Evolutionary conservation across 495 filamentous ascomycete species (phyloP), one percentile per base, ranked within the genome.

Genomic region (Aspergillus sparsus): DNA sequence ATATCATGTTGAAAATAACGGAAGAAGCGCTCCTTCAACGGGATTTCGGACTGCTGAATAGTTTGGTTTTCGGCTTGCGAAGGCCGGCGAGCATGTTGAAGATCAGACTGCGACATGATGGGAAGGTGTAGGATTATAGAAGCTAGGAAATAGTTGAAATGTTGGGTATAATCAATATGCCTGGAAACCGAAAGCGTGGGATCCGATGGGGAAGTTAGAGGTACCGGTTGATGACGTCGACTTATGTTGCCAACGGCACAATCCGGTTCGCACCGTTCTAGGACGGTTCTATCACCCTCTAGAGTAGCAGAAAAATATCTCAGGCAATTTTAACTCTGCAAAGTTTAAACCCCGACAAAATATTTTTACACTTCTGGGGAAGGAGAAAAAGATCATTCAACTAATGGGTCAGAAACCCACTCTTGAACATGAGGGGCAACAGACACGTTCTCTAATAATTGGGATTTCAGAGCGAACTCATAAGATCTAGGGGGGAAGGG

Each of bases 1-100:
- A 88, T 85, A 70, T 87, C 83, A 71, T 85, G 80, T 59, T 89
- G 87, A 63, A 93, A 94, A 69, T 89, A 86, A 61, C 85, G 85
- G 70, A 91, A 90, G 78, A 95, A 93, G 8, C 81, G 81, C 64
- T 90, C 87, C 53, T 91, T 92, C 47, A 86, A 69, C 7, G 74
- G 71, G 6, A 79, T 74, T 52, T 82, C 77, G 0, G 74, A 67
- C 41, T 71, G 76, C 7, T 69, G 68, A 60, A 75, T 67, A 9
- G 68, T 75, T 49, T 79, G 76, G 44, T 75, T 77, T 44, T 77
- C 74, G 32, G 73, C 68, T 63, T 65, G 57, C 7, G 76, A 77
- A 10, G 72, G 57, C 49, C 76, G 73, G 39, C 76, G 76, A 13
- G 53, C 52, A 35, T 68, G 62, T 21, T 71, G 68, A 18, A 71